Conservation (phyloP, 2,329 filamentous ascomycete genomes). For the Fusarium luffae region DNA sequence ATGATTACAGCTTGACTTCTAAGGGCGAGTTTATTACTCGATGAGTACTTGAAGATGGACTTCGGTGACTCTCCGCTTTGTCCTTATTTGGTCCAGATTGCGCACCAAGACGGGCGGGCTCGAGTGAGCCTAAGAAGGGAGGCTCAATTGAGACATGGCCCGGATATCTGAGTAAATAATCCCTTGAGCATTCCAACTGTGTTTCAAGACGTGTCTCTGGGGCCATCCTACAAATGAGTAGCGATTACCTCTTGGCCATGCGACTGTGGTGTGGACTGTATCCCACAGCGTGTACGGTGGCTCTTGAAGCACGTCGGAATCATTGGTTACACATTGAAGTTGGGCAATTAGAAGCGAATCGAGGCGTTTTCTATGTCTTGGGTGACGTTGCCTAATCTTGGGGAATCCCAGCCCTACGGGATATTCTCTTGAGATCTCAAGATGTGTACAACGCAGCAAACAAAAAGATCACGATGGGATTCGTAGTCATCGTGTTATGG, state of each 20-base stretch:
- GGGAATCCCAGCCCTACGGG: too few relatives aligned
- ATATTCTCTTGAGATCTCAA: background rate
- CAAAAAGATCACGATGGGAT: background rate
- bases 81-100: background rate
- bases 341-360: background rate
- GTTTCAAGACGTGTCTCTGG: background rate
- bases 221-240: background rate
- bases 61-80: background rate
- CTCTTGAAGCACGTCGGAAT: background rate
- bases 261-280: too few relatives aligned
- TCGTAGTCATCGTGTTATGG: background rate
- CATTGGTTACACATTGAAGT: too few relatives aligned
- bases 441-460: background rate
- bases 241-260: background rate
- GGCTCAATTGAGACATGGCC: conserved; percentile 13
- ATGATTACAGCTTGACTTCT: background rate
- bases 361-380: background rate
- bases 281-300: background rate
- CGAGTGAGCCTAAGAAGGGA: conserved; percentile 4
- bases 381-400: background rate
- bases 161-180: background rate
- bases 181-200: conserved; percentile 4
- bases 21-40: background rate
- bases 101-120: background rate
- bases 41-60: background rate